A percentile compares a stretch with the other conserved stretches of the same genome.
phyloP scores from a whole-genome alignment of 2,329 filamentous ascomycete genomes.

The Phialocephala sp. region DNA sequence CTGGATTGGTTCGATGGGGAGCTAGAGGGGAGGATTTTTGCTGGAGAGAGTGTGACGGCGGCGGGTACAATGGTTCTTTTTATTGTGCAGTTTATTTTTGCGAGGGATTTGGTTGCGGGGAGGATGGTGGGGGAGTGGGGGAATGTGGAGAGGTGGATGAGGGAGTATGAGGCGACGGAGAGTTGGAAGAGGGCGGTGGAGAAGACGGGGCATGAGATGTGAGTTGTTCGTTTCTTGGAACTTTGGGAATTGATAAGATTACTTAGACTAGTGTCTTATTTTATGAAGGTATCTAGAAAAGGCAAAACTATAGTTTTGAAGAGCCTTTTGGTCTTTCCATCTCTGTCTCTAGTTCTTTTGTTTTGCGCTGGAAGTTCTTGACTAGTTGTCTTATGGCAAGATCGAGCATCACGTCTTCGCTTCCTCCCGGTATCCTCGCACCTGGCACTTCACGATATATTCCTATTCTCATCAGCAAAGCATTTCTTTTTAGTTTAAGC shows the following conservation, averaged over 20 bases:
- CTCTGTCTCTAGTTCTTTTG: conserved; percentile 54
- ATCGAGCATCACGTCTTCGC: conserved; percentile 76
- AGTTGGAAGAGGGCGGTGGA: conserved; percentile 26
- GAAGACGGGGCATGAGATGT: conserved; percentile 30
- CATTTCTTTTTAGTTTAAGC: background rate
- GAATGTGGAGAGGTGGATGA: conserved; percentile 25
- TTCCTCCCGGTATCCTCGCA: conserved; percentile 68
- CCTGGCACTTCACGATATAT: conserved; percentile 69
- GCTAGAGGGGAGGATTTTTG: conserved; percentile 49
- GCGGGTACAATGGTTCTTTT: conserved; percentile 49
- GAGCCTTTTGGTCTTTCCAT: conserved; percentile 39
- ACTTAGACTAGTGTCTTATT: background rate
- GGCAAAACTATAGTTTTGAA: conserved; percentile 49
- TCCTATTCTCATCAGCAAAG: conserved; percentile 45
- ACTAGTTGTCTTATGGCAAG: conserved; percentile 72
- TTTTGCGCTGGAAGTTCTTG: conserved; percentile 69
- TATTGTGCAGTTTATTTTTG: conserved; percentile 27
- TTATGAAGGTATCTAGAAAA: background rate
- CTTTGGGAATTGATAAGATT: too few species aligned
- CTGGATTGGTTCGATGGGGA: conserved; percentile 52
- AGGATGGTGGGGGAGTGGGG: conserved; percentile 14
- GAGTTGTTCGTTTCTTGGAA: conserved; percentile 18
- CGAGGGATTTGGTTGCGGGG: conserved; percentile 17
- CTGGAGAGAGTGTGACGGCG: conserved; percentile 48
- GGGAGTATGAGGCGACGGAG: conserved; percentile 23